A percentile compares a stretch with the other conserved stretches of the same genome.
phyloP scores from a whole-genome alignment of 2,329 filamentous ascomycete species.

The Stenocarpella maydis region DNA sequence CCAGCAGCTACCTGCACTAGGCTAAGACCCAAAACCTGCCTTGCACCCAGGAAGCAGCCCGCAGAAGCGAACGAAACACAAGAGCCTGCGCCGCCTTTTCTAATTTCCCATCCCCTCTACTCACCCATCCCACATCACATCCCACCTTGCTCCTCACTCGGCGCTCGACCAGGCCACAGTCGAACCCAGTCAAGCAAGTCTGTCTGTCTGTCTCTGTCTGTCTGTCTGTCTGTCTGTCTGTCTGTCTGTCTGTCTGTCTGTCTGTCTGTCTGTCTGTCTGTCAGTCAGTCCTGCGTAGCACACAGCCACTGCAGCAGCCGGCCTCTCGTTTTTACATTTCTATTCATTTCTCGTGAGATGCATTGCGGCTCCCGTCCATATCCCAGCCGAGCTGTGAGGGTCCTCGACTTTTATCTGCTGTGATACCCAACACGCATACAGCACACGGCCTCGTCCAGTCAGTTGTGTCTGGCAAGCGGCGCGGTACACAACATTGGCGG shows the following conservation, averaged over 20 bases:
- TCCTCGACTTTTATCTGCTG: constrained; percentile 10
- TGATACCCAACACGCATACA: constrained; percentile 30
- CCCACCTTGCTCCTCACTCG: not conserved
- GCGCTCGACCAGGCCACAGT: no score
- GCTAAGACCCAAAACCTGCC: no score
- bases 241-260: no score
- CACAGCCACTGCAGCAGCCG: not conserved
- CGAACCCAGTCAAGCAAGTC: not conserved
- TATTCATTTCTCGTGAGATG: constrained; percentile 30
- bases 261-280: no score
- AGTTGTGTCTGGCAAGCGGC: not conserved
- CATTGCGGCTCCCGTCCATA: constrained; percentile 25
- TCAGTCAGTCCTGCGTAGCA: not conserved
- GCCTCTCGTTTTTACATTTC: constrained; percentile 14
- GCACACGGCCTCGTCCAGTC: not conserved
- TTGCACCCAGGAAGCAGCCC: constrained; percentile 17
- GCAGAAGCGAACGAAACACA: constrained; percentile 19
- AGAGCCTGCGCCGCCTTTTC: constrained; percentile 17
- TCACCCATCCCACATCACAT: not conserved
- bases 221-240: no score
- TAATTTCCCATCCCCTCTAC: constrained; percentile 21
- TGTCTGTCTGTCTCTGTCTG: no score
- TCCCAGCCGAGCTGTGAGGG: constrained; percentile 32
- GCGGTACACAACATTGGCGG: constrained; percentile 1
- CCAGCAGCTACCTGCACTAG: no score